Conservation (phyloP, 345 rosid genomes). For the Linum tenue region DNA sequence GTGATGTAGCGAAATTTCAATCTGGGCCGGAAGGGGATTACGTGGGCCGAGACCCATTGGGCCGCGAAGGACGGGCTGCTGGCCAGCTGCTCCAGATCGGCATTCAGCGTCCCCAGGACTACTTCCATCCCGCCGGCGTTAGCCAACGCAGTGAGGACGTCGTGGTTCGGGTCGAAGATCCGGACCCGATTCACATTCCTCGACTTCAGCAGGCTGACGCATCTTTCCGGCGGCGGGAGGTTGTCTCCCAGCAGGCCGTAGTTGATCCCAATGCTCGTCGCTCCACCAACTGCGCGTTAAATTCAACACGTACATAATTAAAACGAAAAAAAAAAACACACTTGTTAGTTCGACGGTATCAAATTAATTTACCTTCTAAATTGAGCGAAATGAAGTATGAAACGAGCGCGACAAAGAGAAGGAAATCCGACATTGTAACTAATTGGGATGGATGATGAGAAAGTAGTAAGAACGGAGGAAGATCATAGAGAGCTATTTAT, state of each 20-base stretch:
- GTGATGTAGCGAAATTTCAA: background rate
- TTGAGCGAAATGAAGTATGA: background rate
- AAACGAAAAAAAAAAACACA: no score
- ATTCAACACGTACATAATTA: no score
- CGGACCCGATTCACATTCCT: conserved; percentile 4
- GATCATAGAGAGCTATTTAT: background rate
- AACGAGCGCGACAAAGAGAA: background rate
- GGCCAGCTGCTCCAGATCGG: background rate
- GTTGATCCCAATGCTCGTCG: conserved; percentile 2
- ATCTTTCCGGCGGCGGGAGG: conserved; percentile 3
- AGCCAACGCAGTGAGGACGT: background rate
- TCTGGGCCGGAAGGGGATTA: background rate
- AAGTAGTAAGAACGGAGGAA: background rate
- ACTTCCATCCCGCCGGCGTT: conserved; percentile 11
- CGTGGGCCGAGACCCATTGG: background rate
- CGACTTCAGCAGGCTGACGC: background rate
- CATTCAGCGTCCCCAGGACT: conserved; percentile 2
- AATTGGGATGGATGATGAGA: background rate
- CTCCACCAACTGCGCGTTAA: background rate
- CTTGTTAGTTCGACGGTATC: no score
- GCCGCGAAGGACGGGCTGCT: background rate
- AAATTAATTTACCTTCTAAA: background rate
- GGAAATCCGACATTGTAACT: background rate
- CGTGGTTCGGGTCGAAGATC: conserved; percentile 6
- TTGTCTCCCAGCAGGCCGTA: conserved; percentile 7